Conservation (phyloP, 2,329 filamentous ascomycete genomes). For the Colletotrichum musicola region DNA sequence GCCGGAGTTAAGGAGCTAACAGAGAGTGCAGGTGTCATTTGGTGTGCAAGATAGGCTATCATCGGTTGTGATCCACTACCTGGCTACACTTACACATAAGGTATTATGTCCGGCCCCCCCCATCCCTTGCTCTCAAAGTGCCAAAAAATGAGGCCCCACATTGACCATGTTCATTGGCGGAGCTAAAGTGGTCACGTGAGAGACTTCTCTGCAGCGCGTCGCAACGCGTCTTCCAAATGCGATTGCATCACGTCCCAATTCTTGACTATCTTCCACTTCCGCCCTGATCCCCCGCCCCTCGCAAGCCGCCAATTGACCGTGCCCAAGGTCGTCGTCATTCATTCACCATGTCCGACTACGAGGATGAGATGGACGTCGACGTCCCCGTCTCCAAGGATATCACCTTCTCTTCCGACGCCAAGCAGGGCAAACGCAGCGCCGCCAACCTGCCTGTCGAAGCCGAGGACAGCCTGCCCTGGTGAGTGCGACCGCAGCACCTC, state of each 20-base stretch:
- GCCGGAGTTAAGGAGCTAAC: no score
- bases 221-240: slow-evolving; percentile 32
- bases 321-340: background rate
- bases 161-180: background rate
- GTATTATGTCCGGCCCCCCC: no score
- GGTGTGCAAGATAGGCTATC: no score
- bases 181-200: slow-evolving; percentile 33
- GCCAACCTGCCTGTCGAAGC: slow-evolving; percentile 95
- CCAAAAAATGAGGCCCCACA: background rate
- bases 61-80: no score
- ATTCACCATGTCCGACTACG: slow-evolving; percentile 68
- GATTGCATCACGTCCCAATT: slow-evolving; percentile 1
- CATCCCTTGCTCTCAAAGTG: background rate
- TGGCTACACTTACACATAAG: no score
- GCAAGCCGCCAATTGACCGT: background rate
- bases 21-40: no score
- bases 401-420: slow-evolving; percentile 80
- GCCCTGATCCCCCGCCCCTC: background rate
- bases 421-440: slow-evolving; percentile 91
- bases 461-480: slow-evolving; percentile 95
- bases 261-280: background rate
- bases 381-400: slow-evolving; percentile 63
- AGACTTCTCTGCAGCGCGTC: background rate
- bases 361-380: slow-evolving; percentile 73
- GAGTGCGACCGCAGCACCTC: slow-evolving; percentile 39